Evolutionary conservation across 1,284 basidiomycete species (phyloP).

Genomic region (Austropuccinia psidii): DNA sequence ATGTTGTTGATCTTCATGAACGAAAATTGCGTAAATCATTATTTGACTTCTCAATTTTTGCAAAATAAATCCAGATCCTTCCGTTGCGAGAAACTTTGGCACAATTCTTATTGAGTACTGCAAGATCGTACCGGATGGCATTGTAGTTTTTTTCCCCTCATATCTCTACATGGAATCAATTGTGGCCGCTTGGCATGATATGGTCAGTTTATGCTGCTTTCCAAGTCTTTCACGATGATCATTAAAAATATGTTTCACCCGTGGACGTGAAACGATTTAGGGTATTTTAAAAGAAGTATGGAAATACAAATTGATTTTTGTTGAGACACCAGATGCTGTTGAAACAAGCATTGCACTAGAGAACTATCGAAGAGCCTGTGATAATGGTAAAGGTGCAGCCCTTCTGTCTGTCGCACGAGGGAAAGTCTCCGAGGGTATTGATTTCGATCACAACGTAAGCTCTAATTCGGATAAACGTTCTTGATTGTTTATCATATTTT

Average conservation of each 20-base stretch:
- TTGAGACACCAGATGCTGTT: conserved; percentile 97
- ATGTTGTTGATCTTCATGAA: not conserved
- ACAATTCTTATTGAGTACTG: conserved; percentile 97
- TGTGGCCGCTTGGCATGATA: conserved; percentile 99
- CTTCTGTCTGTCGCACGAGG: conserved; percentile 94
- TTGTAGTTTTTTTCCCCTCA: conserved; percentile 98
- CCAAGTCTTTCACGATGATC: not conserved
- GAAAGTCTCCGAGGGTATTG: conserved; percentile 98
- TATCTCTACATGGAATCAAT: conserved; percentile 99
- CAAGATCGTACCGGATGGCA: conserved; percentile 96
- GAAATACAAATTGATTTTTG: conserved; percentile 99
- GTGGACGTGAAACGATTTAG: no score
- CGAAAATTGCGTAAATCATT: not conserved
- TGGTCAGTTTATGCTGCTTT: conserved; percentile 59
- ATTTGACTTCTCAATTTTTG: not conserved
- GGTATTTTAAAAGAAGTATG: conserved; percentile 98
- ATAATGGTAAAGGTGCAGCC: conserved; percentile 96
- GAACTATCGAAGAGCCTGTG: conserved; percentile 94
- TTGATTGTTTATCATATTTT: not conserved
- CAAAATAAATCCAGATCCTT: conserved; percentile 65
- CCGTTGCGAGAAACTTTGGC: conserved; percentile 97
- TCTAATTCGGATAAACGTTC: not conserved
- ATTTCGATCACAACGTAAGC: conserved; percentile 76
- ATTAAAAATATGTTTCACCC: conserved; percentile 27
- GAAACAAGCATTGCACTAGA: conserved; percentile 97